Evolutionary conservation across 306 rosid genomes (phyloP).

Genomic region (Astragalus membranaceus): DNA sequence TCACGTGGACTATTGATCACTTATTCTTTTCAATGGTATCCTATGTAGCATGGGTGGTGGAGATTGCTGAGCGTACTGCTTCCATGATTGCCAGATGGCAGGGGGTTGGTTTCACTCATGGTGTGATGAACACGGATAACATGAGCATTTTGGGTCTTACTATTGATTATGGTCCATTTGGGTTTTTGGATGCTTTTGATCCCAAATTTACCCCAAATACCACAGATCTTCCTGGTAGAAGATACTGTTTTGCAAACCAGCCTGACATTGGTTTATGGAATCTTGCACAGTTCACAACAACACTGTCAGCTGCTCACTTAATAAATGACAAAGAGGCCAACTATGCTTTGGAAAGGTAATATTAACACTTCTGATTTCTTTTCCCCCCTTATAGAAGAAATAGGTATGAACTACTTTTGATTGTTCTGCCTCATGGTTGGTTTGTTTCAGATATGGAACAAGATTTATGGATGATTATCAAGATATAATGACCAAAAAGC

Average conservation of each 20-base stretch:
- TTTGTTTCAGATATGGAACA: conserved; percentile 67
- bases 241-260: conserved; percentile 98
- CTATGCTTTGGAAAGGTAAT: conserved; percentile 94
- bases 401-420: background rate
- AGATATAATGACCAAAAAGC: conserved; percentile 88
- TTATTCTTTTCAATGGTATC: conserved; percentile 14
- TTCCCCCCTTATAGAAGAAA: background rate
- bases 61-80: conserved; percentile 93
- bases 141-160: conserved; percentile 99
- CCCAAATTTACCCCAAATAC: conserved; percentile 94
- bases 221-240: conserved; percentile 97
- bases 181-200: conserved; percentile 99
- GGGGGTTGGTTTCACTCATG: conserved; percentile 98
- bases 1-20: background rate
- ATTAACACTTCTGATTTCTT: conserved; percentile 14
- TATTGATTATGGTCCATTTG: conserved; percentile 96
- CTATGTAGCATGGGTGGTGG: conserved; percentile 79
- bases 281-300: conserved; percentile 67
- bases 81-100: conserved; percentile 93
- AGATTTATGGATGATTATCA: conserved; percentile 97
- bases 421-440: conserved; percentile 16
- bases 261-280: conserved; percentile 98
- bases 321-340: conserved; percentile 87
- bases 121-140: conserved; percentile 97
- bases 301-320: conserved; percentile 66